A percentile compares a stretch with the other conserved stretches of the same genome.
phyloP scores from a whole-genome alignment of 495 filamentous ascomycete species.

The Aspergillus indologenus region DNA sequence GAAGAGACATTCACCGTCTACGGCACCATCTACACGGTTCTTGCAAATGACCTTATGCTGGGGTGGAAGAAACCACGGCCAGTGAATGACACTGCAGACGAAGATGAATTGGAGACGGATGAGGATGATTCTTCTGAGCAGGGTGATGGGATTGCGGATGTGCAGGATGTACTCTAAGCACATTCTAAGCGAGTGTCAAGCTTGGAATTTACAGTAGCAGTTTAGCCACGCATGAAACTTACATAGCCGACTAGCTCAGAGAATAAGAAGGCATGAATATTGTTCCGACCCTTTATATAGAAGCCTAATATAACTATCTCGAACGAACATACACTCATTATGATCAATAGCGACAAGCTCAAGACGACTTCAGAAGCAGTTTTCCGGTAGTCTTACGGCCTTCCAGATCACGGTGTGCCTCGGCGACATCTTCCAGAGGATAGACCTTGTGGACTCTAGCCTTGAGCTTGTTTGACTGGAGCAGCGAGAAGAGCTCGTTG shows the following conservation, averaged over 20 bases:
- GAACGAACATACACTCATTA: no score
- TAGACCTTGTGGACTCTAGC: conserved; percentile 78
- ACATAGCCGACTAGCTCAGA: not conserved
- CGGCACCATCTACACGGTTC: conserved; percentile 55
- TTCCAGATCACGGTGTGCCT: conserved; percentile 80
- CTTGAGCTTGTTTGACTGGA: conserved; percentile 66
- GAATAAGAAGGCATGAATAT: no score
- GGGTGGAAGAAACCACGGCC: conserved; percentile 56
- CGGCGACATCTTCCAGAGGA: conserved; percentile 68
- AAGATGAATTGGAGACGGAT: conserved; percentile 9
- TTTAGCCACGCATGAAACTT: not conserved
- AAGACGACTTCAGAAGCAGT: conserved; percentile 43
- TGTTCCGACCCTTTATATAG: no score
- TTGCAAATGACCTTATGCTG: conserved; percentile 71
- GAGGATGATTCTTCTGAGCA: conserved; percentile 11
- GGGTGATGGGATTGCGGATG: conserved; percentile 9
- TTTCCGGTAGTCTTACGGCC: conserved; percentile 83
- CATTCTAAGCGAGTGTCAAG: not conserved
- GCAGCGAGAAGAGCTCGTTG: conserved; percentile 69
- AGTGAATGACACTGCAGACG: conserved; percentile 8
- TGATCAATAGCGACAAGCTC: no score
- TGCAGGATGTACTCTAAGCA: not conserved
- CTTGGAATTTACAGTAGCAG: not conserved
- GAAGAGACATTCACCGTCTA: conserved; percentile 54
- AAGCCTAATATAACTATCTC: no score